phyloP scores from a whole-genome alignment of 108 stramenopile genomes.

The Halocafeteria seosinensis region DNA sequence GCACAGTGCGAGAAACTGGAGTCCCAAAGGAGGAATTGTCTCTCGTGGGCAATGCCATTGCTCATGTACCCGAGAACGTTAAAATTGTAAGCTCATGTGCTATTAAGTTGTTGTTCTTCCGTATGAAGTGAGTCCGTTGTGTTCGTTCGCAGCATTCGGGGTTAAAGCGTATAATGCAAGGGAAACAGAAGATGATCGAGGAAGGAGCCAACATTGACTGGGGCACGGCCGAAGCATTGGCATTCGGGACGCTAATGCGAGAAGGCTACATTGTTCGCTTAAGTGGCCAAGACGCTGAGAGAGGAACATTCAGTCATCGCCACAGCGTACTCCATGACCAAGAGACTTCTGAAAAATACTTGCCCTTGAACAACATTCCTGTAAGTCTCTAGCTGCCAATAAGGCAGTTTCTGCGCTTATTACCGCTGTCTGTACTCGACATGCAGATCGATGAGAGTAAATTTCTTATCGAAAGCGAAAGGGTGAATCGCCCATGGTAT shows the following conservation, averaged over 20 bases:
- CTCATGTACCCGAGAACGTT: slow-evolving; percentile 66
- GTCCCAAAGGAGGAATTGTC: slow-evolving; percentile 60
- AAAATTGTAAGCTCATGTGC: no score
- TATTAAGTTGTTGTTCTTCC: no score
- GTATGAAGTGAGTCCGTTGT: no score
- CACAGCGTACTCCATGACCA: slow-evolving; percentile 93
- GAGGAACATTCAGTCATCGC: slow-evolving; percentile 85
- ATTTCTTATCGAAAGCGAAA: no score
- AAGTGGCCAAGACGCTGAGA: slow-evolving; percentile 91
- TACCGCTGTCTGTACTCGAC: no score
- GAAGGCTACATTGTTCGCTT: slow-evolving; percentile 94
- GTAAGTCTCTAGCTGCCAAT: no score
- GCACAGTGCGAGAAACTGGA: slow-evolving; percentile 58
- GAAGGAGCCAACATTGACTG: slow-evolving; percentile 81
- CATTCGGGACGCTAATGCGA: slow-evolving; percentile 74
- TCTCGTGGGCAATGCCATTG: slow-evolving; percentile 54
- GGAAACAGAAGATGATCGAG: slow-evolving; percentile 55
- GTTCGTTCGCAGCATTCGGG: slow-evolving; percentile 75
- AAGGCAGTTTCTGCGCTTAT: no score
- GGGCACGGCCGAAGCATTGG: slow-evolving; percentile 95
- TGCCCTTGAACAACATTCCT: slow-evolving; percentile 66
- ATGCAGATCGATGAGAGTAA: no score
- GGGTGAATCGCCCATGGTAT: no score
- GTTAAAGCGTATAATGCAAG: slow-evolving; percentile 69
- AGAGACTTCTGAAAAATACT: slow-evolving; percentile 45